Evolutionary conservation across 1,139 yeast genomes (phyloP), one percentile per base, ranked within the genome.

Genomic region (Diutina rugosa): DNA sequence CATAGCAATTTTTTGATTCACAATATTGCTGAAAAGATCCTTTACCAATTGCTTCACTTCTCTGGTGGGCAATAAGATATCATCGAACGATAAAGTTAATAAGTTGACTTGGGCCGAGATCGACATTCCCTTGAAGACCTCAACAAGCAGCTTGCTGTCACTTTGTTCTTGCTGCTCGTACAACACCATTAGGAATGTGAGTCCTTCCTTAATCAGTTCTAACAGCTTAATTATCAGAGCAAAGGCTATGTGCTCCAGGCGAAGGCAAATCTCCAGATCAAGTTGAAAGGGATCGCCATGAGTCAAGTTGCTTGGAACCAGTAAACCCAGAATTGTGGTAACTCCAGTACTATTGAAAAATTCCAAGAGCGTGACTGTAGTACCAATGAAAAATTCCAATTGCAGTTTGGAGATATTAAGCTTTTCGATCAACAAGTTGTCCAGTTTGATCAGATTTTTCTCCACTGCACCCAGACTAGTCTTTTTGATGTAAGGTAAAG

Each of bases 241-340:
- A 62, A 93, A 81, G 9, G 96, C 96, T 63, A 91, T 84, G 64
- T 89, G 93, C 66, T 93, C 99, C 1, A 97, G 96, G 69, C 95
- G 91, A 61, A 86, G 74, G 54, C 96, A 88, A 49, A 87, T 79
- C 64, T 88, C 95, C 58, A 70, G 74, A 57, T 75, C 79, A 61
- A 74, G 72, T 61, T 74, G 77, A 44, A 69, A 68, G 7, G 81
- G 80, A 60, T 77, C 80, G 6, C 51, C 38, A 12, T n/a, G 18
- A 2, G 80, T 72, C 57, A 78, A 72, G 61, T 73, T 76, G 56
- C 70, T 72, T 16, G 81, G 81, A 6, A 80, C 79, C 64, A 71
- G 74, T 58, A 85, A 77, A 1, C 89, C 88, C 30, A 87, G 87
- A 56, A 86, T 82, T 9, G 78, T 77, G 60, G 78, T 82, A 21